Base-by-base conservation (phyloP, 106 monocot genomes). In the Allium fistulosum region DNA sequence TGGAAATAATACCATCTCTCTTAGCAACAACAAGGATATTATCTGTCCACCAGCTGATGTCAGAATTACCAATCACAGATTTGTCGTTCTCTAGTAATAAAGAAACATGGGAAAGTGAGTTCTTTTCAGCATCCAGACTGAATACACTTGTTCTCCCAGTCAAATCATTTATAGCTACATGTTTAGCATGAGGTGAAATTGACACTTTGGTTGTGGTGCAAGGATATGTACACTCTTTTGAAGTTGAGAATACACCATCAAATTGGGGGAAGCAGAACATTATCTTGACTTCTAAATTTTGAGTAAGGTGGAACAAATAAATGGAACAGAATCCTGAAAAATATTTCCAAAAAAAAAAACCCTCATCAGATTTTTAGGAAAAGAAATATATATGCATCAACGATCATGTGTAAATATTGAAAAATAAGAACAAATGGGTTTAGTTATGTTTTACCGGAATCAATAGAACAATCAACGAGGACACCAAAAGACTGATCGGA, bases 41-140 rank as follows among this genome's bases (percentile, higher is more conserved):
- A 72, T 88, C 86, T 49, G 85, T 68, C 95, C 95, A 96, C 95
- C 95, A 96, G 74, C 69, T 74, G 65, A 92, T 57, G 73, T 96
- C 79, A 70, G 72, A 46, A 74, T 84, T 62, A 70, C 78, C 81
- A 69, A 53, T 52, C n/a, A 90, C 46, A 67, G 53, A 76, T 49
- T 72, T 68, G 57, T 78, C 71, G 28, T 50, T 57, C 8, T 16
- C 76, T 57, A 6, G 47, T 37, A 66, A 51, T 71, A 57, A 80
- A 57, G 83, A 75, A 69, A 85, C 67, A 66, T 63, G 6, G 10
- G 85, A 85, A 66, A 91, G 76, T 74, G 78, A 82, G 67, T 50
- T 61, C 58, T 49, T 57, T 46, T 81, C 63, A 66, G 51, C 11
- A 62, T 82, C 63, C 17, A 96, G 68, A n/a, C 70, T 62, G 53